Conservation (phyloP, 1,284 basidiomycete genomes). For the Spongiforma sp. region DNA sequence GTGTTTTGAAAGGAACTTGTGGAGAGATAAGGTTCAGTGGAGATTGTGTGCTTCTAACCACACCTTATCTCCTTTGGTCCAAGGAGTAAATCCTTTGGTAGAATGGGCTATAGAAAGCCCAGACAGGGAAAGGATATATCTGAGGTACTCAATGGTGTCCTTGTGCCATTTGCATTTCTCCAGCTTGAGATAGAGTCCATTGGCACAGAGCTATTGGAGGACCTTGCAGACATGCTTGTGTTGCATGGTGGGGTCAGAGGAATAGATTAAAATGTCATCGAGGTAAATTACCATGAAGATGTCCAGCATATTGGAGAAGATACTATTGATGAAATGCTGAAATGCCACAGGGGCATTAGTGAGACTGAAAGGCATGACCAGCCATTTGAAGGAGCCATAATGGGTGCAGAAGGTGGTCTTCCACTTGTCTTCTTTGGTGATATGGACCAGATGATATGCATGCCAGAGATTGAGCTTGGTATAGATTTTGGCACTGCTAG, state of each 20-base stretch:
- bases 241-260: neutral
- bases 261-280: neutral
- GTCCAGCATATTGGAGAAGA: too few relatives aligned
- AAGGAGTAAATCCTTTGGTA: too few relatives aligned
- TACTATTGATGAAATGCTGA: too few relatives aligned
- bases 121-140: neutral
- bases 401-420: neutral
- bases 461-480: neutral
- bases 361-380: too few relatives aligned
- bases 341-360: too few relatives aligned
- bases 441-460: neutral
- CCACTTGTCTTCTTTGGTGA: neutral
- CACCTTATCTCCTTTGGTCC: too few relatives aligned
- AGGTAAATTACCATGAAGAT: too few relatives aligned
- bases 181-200: neutral
- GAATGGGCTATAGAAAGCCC: neutral
- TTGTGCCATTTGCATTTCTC: neutral
- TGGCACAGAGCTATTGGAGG: neutral
- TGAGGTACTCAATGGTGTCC: neutral
- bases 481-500: too few relatives aligned
- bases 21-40: too few relatives aligned
- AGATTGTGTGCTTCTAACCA: too few relatives aligned
- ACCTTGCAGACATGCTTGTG: neutral
- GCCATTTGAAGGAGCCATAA: too few relatives aligned
- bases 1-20: too few relatives aligned